Base-by-base conservation (phyloP, 2,329 filamentous ascomycete species). In the Aureobasidium sp. region DNA sequence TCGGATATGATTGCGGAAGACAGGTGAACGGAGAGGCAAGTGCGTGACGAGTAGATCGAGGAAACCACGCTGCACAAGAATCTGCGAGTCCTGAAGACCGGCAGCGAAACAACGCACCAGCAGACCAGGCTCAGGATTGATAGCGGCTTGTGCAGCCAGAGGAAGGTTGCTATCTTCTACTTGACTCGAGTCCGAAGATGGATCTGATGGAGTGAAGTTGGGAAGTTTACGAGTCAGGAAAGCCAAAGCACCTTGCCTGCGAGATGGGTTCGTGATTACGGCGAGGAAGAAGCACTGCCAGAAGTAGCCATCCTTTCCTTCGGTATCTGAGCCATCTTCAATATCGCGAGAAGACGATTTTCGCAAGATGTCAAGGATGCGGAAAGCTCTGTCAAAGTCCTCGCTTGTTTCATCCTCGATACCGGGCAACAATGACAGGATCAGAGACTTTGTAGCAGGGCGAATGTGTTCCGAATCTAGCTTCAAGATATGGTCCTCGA, bases 271-370 rank as follows among this genome's bases (percentile, higher is more conserved):
- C 1, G 94, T 97, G 63, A 99, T 94, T 21, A 90, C 88, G 10
- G 93, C 91, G 21, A 99, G 78, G 69, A 99, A 97, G 71, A 99
- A 88, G 72, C 91, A 97, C 76, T 99, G 94, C 94, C 94, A 99
- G 73, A 97, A 99, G 73, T 94, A 97, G 66, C 90, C 89, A 32
- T 81, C 49, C 78, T 83, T 73, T 83, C 84, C 41, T 75, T 80
- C 61, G 72, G 74, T 36, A 75, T 83, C 65, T 79, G 79, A 59
- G 75, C 77, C 65, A 14, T 82, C 76, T 63, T 81, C 80, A 9
- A 75, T 67, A 32, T 85, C 60, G 0, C 55, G 54, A 77, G 62
- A 86, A 68, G 91, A 83, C 51, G 84, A 82, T 62, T 81, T 75
- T 69, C 92, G 91, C 72, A 97, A 85, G 61, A 83, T 85, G 67